Evolutionary conservation across 495 filamentous ascomycete species (phyloP), one percentile per base, ranked within the genome.

Genomic region (Annulohypoxylon stygium): DNA sequence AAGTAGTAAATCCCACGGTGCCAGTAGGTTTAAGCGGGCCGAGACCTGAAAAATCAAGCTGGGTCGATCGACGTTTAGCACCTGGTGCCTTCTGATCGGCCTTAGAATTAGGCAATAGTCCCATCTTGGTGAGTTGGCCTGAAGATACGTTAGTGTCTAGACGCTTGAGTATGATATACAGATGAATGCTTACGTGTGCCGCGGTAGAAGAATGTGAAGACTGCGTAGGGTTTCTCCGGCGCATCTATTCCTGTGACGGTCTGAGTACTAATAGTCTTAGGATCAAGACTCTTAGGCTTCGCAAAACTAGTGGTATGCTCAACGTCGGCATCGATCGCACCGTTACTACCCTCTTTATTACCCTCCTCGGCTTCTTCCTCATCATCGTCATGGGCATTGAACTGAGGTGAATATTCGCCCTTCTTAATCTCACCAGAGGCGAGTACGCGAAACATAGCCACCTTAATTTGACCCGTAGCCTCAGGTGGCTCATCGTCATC

Each of bases 231-330:
- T 80, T 93, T 93, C 62, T 98, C 94, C 25, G 94, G 93, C 0
- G 92, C 90, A 81, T 99, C 96, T 72, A 99, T 97, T n/a, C 96
- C 96, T 23, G 95, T 98, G 16, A 99, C 96, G 0, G 95, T 98
- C 81, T 99, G 96, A 0, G 97, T 98, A 75, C 94, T 97, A 77
- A 99, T 98, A 8, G 92, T 92, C 82, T 97, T 97, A 1, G 95
- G 96, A 83, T 99, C 97, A 30, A 99, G 86, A 16, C 94, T 90
- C 84, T 98, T 99, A 3, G 96, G 97, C 79, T 98, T 95, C 11
- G 97, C 97, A 81, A 99, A 99, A 77, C 96, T 98, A 25, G 96
- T 98, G 50, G 96, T 98, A 81, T 99, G 96, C 80, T 98, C 97
- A 47, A 98, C 88, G 76, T 98, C 93, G 5, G 85, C 86, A 54